phyloP scores from a whole-genome alignment of 768 basidiomycete genomes.

The Ramaria sp. region DNA sequence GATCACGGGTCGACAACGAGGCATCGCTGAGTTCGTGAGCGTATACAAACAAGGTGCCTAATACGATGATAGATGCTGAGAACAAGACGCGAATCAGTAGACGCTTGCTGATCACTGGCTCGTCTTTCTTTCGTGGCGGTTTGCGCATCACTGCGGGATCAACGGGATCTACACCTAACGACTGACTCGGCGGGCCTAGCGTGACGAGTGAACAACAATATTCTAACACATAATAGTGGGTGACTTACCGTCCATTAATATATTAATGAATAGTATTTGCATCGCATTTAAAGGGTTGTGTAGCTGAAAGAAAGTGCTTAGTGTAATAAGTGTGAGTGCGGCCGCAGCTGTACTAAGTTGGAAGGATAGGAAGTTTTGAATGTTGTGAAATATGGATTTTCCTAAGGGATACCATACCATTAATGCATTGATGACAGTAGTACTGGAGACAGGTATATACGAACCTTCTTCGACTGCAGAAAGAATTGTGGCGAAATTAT shows the following conservation, averaged over 20 bases:
- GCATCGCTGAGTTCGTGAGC: constrained; percentile 75
- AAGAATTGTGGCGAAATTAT: constrained; percentile 91
- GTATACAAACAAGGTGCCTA: constrained; percentile 84
- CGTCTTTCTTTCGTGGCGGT: constrained; percentile 88
- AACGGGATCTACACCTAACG: constrained; percentile 92
- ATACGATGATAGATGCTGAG: constrained; percentile 84
- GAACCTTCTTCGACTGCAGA: constrained; percentile 89
- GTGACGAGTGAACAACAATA: not conserved
- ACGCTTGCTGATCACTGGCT: constrained; percentile 69
- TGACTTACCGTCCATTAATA: constrained; percentile 85
- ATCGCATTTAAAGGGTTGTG: constrained; percentile 93
- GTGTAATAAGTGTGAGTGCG: constrained; percentile 86
- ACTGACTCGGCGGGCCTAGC: constrained; percentile 86
- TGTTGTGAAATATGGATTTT: constrained; percentile 98
- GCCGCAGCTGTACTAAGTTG: constrained; percentile 97
- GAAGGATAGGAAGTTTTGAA: constrained; percentile 96
- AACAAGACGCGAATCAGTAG: constrained; percentile 79
- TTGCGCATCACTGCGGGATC: constrained; percentile 87
- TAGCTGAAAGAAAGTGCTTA: constrained; percentile 83
- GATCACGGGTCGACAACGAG: constrained; percentile 73
- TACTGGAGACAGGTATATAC: constrained; percentile 9
- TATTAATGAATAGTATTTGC: constrained; percentile 99
- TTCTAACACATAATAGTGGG: not conserved
- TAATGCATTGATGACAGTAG: constrained; percentile 7
- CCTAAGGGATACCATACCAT: constrained; percentile 33